Evolutionary conservation across 441 rosid genomes (phyloP).

Genomic region (Euphorbia schlechtendalii): DNA sequence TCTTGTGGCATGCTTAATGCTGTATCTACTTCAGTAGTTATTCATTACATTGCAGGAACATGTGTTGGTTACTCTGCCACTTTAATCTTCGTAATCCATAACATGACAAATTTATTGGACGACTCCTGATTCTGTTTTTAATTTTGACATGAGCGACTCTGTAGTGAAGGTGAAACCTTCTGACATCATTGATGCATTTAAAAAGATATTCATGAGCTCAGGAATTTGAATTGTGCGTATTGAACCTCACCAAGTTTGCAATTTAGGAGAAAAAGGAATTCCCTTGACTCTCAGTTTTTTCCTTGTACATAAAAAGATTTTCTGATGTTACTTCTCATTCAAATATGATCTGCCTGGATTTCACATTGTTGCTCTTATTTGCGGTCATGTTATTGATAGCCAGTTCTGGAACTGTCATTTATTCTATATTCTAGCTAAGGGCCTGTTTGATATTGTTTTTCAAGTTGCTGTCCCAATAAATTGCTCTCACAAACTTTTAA

Average conservation of each 20-base stretch:
- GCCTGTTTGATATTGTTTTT: too few species aligned
- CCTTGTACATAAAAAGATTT: too few species aligned
- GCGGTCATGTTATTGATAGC: slow-evolving; percentile 7
- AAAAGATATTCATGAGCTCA: background rate
- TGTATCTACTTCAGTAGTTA: background rate
- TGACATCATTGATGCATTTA: background rate
- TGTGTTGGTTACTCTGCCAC: background rate
- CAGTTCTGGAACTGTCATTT: background rate
- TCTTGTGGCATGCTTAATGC: background rate
- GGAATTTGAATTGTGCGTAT: background rate
- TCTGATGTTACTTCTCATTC: background rate
- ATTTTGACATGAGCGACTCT: background rate
- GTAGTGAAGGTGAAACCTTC: background rate
- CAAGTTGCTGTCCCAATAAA: too few species aligned
- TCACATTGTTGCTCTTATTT: background rate
- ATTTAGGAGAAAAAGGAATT: background rate
- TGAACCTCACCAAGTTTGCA: background rate
- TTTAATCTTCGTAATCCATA: background rate
- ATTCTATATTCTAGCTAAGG: background rate
- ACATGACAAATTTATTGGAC: background rate
- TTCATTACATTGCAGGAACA: background rate
- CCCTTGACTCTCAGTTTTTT: too few species aligned
- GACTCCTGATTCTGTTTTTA: background rate
- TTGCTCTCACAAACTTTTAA: too few species aligned
- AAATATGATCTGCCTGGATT: background rate